These are phyloP conservation scores for Candida montana DNA, from an alignment of 805 yeast species.

Conservation along the genomic window DNA sequence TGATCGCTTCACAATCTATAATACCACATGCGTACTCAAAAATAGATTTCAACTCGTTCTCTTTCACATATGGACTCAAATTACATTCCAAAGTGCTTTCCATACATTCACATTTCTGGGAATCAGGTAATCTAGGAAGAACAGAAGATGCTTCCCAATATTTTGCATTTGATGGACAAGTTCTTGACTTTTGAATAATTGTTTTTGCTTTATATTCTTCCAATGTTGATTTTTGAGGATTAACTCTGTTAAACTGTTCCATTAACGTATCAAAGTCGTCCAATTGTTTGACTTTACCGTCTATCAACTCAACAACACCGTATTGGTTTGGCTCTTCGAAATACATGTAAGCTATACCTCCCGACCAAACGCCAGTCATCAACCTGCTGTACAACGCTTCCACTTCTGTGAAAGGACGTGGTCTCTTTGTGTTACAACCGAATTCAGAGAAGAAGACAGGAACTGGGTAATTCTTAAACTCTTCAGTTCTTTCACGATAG, in stretches of 20 bases:
- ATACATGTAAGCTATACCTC: slow-evolving; percentile 82
- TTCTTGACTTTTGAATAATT: slow-evolving; percentile 26
- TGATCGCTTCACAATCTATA: slow-evolving; percentile 55
- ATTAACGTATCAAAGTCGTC: slow-evolving; percentile 55
- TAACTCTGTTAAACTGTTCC: slow-evolving; percentile 42
- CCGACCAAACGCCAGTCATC: slow-evolving; percentile 81
- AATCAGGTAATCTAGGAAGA: slow-evolving; percentile 68
- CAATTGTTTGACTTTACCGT: slow-evolving; percentile 44
- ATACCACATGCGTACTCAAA: slow-evolving; percentile 54
- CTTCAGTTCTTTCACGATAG: slow-evolving; percentile 55
- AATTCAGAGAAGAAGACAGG: slow-evolving; percentile 79
- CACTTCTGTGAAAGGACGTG: slow-evolving; percentile 70
- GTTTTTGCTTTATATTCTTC: slow-evolving; percentile 25
- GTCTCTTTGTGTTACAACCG: slow-evolving; percentile 65
- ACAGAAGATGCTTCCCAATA: slow-evolving; percentile 57
- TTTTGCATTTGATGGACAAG: slow-evolving; percentile 47
- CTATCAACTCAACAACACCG: slow-evolving; percentile 56
- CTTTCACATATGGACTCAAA: slow-evolving; percentile 40
- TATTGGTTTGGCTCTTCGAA: slow-evolving; percentile 71
- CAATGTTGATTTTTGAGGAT: slow-evolving; percentile 39
- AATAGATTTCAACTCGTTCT: slow-evolving; percentile 47
- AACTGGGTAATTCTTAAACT: slow-evolving; percentile 57
- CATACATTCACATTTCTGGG: slow-evolving; percentile 57
- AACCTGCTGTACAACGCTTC: slow-evolving; percentile 55
- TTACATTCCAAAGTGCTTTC: slow-evolving; percentile 50